phyloP scores from a whole-genome alignment of 139 green algal genomes.

The Protoeuglena noctilucae region DNA sequence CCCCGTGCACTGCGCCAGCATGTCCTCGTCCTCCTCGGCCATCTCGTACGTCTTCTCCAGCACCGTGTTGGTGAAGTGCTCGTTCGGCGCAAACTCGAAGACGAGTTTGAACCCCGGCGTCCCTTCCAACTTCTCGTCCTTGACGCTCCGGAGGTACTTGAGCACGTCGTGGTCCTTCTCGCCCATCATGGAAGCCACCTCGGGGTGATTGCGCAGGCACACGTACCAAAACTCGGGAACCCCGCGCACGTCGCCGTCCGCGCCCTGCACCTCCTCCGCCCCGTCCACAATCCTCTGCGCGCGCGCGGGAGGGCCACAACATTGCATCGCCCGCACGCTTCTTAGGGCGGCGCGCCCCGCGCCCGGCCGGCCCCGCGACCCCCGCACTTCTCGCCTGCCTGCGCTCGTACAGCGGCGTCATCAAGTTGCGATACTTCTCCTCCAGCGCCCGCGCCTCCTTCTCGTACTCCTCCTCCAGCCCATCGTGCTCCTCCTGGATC shows the following conservation, averaged over 20 bases:
- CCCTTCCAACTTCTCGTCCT: neutral
- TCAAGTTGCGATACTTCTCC: neutral
- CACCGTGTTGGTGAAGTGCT: constrained; percentile 8
- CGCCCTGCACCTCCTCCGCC: neutral
- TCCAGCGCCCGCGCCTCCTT: neutral
- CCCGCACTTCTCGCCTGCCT: neutral
- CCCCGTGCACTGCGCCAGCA: constrained; percentile 1
- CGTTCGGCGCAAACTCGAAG: constrained; percentile 9
- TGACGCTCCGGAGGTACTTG: neutral
- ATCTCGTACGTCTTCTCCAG: constrained; percentile 10
- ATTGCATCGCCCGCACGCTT: too few relatives aligned
- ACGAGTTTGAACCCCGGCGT: constrained; percentile 1
- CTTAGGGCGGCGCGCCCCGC: too few relatives aligned
- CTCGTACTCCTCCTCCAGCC: neutral
- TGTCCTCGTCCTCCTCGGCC: constrained; percentile 9
- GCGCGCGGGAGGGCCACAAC: too few relatives aligned
- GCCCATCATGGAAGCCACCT: neutral
- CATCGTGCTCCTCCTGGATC: neutral
- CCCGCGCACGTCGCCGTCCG: neutral
- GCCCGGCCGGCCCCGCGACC: too few relatives aligned
- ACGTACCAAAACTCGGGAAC: neutral
- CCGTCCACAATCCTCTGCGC: too few relatives aligned
- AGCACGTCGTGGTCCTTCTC: neutral
- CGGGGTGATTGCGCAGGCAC: neutral
- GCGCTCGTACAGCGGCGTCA: neutral